A percentile compares a stretch with the other conserved stretches of the same genome.
These are phyloP conservation scores for Notholithocarpus densiflorus DNA, from an alignment of 306 rosid genomes.

Conservation along the genomic window DNA sequence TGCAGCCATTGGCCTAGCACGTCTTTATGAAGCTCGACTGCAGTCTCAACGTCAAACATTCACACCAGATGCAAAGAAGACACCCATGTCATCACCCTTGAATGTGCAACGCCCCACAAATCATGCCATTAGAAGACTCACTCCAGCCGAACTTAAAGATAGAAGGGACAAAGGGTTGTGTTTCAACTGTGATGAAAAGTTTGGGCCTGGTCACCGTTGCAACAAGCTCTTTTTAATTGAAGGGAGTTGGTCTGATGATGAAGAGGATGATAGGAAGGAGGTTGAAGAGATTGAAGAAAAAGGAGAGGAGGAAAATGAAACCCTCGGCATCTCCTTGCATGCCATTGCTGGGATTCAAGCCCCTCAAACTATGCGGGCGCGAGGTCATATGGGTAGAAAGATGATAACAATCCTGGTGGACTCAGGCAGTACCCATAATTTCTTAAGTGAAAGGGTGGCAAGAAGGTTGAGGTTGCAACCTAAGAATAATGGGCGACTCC, in stretches of 20 bases:
- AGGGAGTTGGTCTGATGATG: neutral
- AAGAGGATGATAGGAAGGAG: neutral
- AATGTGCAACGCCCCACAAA: no score
- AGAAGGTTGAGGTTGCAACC: no score
- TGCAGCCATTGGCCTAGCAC: neutral
- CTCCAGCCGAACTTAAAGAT: neutral
- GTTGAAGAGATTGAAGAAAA: no score
- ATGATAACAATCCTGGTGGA: neutral
- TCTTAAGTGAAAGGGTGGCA: neutral
- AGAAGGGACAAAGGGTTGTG: neutral
- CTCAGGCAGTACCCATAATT: neutral
- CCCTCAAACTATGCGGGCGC: neutral
- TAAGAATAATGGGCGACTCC: neutral
- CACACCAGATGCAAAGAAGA: no score
- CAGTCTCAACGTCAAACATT: no score
- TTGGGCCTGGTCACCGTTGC: neutral
- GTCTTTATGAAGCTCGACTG: neutral
- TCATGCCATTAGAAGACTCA: no score
- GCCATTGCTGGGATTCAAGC: neutral
- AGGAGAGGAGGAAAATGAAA: neutral
- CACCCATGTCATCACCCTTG: no score
- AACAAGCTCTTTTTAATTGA: neutral
- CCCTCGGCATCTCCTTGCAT: neutral
- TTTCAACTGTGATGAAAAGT: neutral
- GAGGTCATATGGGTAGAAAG: neutral